These are phyloP conservation scores for Malassezia slooffiae DNA, from an alignment of 1,284 basidiomycete species.

Conservation along the genomic window DNA sequence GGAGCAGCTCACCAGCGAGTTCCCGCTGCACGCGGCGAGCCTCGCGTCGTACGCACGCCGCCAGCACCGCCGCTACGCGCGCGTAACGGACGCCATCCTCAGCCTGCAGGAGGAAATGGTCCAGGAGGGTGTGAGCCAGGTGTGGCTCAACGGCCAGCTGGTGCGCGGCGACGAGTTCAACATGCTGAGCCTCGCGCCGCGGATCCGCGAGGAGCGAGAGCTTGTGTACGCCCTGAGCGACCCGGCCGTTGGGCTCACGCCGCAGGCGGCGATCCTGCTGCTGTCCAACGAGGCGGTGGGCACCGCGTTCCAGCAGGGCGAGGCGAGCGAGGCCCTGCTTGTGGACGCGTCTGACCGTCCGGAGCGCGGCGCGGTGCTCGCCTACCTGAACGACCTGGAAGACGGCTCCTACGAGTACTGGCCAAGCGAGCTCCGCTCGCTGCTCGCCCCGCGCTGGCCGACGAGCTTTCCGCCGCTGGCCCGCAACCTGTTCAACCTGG, in stretches of 20 bases:
- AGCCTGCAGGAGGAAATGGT: constrained; percentile 4
- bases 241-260: constrained; percentile 53
- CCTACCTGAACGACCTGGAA: constrained; percentile 83
- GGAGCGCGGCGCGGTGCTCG: constrained; percentile 50
- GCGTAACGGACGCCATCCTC: constrained; percentile 18
- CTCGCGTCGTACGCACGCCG: constrained; percentile 25
- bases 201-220: constrained; percentile 60
- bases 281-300: constrained; percentile 47
- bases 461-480: constrained; percentile 30
- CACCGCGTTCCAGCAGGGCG: constrained; percentile 19
- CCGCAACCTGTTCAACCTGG: constrained; percentile 38
- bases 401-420: constrained; percentile 58
- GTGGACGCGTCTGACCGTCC: not conserved
- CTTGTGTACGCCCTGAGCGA: constrained; percentile 57
- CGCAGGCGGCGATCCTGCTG: constrained; percentile 59
- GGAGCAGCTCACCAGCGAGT: constrained; percentile 33
- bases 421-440: constrained; percentile 9
- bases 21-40: constrained; percentile 26
- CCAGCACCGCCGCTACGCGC: too few species aligned
- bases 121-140: constrained; percentile 18
- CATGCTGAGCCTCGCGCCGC: constrained; percentile 20
- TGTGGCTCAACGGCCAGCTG: constrained; percentile 39
- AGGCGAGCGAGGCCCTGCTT: constrained; percentile 39
- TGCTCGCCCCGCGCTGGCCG: constrained; percentile 19
- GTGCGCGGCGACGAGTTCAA: constrained; percentile 18